These are phyloP conservation scores for Zea mays DNA, from an alignment of 176 grass and related monocot species.

Conservation along the genomic window DNA sequence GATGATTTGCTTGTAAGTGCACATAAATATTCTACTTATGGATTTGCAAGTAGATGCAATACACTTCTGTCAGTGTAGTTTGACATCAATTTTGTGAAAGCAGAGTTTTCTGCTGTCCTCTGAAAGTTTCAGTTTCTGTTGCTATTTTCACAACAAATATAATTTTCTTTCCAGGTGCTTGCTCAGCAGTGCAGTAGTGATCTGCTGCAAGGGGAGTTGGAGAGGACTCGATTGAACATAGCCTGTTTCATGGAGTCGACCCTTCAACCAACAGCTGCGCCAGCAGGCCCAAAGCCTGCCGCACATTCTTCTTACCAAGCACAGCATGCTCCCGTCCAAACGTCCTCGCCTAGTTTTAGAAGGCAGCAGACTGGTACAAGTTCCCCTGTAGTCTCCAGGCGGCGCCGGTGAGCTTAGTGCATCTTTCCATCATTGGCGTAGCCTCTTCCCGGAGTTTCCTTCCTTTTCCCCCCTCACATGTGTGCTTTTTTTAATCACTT, in stretches of 20 bases:
- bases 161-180: constrained; percentile 50
- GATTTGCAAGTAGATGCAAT: background rate
- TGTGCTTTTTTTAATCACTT: constrained; percentile 21
- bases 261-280: constrained; percentile 41
- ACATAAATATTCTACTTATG: constrained; percentile 1
- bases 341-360: constrained; percentile 73
- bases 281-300: constrained; percentile 32
- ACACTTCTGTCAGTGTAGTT: background rate
- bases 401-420: constrained; percentile 56
- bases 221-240: constrained; percentile 89
- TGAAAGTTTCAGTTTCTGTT: background rate
- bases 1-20: constrained; percentile 97
- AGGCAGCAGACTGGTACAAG: constrained; percentile 59
- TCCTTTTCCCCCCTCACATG: background rate
- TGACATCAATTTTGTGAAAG: constrained; percentile 11
- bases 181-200: constrained; percentile 78
- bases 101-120: background rate
- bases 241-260: constrained; percentile 87
- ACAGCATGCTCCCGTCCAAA: constrained; percentile 40
- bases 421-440: constrained; percentile 6
- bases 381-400: constrained; percentile 72
- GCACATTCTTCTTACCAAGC: constrained; percentile 51
- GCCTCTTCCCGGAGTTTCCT: constrained; percentile 14
- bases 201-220: constrained; percentile 80
- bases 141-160: background rate